These are phyloP conservation scores for Hortiboletus campestris DNA, from an alignment of 768 basidiomycete genomes.

Conservation along the genomic window DNA sequence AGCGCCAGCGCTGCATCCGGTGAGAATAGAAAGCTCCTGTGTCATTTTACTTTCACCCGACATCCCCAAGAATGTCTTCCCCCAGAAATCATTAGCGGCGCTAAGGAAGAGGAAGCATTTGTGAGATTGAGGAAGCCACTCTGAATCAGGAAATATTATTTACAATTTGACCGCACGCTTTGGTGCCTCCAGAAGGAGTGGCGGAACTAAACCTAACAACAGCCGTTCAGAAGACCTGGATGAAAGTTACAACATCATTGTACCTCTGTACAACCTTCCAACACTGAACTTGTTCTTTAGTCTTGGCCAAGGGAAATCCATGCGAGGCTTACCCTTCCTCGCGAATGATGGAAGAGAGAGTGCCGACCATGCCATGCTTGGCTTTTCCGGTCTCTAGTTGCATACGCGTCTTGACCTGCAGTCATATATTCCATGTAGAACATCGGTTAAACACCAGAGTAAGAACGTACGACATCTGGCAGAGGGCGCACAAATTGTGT, in stretches of 20 bases:
- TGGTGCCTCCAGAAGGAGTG: conserved; percentile 92
- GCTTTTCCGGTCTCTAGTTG: conserved; percentile 89
- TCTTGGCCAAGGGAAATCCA: neutral
- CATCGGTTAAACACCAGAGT: neutral
- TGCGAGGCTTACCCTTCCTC: conserved; percentile 76
- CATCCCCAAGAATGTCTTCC: conserved; percentile 63
- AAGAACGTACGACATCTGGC: conserved; percentile 76
- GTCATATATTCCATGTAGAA: conserved; percentile 7
- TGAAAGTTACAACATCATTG: neutral
- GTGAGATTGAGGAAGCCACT: neutral
- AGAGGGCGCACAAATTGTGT: conserved; percentile 6
- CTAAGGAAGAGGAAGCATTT: conserved; percentile 31
- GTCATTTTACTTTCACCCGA: conserved; percentile 84
- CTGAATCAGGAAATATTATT: conserved; percentile 23
- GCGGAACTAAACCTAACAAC: conserved; percentile 80
- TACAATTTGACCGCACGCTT: conserved; percentile 97
- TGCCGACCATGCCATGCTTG: conserved; percentile 75
- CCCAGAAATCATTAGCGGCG: conserved; percentile 95
- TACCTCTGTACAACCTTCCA: conserved; percentile 88
- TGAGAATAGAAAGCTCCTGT: conserved; percentile 80
- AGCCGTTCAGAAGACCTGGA: neutral
- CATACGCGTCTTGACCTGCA: conserved; percentile 95
- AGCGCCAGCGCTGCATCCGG: conserved; percentile 92
- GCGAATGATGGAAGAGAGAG: conserved; percentile 76
- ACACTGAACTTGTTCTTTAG: conserved; percentile 40